Evolutionary conservation across 495 filamentous ascomycete species (phyloP), one percentile per base, ranked within the genome.

Genomic region (Daldinia caldariorum): DNA sequence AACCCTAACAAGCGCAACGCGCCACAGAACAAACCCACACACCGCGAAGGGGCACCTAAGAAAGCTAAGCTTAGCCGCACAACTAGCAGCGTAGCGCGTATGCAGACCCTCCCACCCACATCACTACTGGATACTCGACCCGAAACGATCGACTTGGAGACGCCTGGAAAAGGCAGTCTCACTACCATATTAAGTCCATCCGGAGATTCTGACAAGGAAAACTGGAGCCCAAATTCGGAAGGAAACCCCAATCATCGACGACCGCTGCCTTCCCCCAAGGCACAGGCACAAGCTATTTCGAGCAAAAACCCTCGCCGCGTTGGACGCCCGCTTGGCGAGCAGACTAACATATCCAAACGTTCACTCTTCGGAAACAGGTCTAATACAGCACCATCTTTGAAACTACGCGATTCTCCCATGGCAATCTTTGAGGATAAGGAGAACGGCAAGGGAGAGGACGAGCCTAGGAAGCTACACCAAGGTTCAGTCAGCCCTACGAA

Each of bases 121-220:
- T 45, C 76, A 51, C 70, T 81, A 14, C 18, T 62, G 45, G 72
- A 66, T 12, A 68, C 66, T 37, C 55, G 16, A 49, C 32, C 37
- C 10, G 37, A 65, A 69, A 34, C 31, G 22, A 26, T 72, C 13
- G 76, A 78, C 6, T 63, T 72, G n/a, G 75, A 57, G 29, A 76
- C 74, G 31, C 65, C 61, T 0, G 75, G 76, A 67, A 89, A 79
- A 66, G 71, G 63, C 84, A 74, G 78, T 18, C 62, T 76, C 7
- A 74, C 75, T n/a, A 64, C 68, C 32, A 68, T 77, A 22, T 45
- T 76, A 9, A 75, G 74, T 35, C 70, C 74, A 0, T 76, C 77
- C 1, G 79, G 89, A 41, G 94, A 97, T 58, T 96, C 92, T 1
- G 94, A 97, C 73, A 97, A 97, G 77, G 94, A 97, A 80, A 97